Percentiles rank a stretch among this genome's conserved stretches.
Conservation (phyloP, 495 filamentous ascomycete genomes). For the Hypoxylon subgilvum region DNA sequence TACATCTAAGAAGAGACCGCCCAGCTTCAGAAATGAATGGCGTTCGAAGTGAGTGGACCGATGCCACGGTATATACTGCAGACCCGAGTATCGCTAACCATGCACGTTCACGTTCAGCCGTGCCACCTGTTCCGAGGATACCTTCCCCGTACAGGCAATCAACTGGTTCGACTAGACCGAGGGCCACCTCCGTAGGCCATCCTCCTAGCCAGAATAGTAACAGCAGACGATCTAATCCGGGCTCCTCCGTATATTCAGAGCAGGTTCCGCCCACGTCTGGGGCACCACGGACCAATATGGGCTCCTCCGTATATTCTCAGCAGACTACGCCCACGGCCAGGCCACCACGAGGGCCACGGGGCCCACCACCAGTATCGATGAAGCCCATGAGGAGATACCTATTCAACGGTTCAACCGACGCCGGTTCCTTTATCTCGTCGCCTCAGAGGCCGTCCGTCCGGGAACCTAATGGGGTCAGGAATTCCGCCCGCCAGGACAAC, state of each 20-base stretch:
- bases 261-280: not conserved
- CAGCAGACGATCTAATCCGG: not conserved
- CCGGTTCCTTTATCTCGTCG: no score
- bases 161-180: not conserved
- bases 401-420: no score
- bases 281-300: not conserved
- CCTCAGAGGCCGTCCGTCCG: no score
- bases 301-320: slow-evolving; percentile 7
- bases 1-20: slow-evolving; percentile 14
- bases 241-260: slow-evolving; percentile 8
- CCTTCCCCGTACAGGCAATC: slow-evolving; percentile 18
- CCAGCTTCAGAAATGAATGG: not conserved
- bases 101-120: not conserved
- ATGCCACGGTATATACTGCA: slow-evolving; percentile 27
- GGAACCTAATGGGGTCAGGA: no score
- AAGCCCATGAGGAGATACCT: no score
- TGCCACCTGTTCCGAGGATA: slow-evolving; percentile 24
- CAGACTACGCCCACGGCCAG: not conserved
- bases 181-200: not conserved
- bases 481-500: no score
- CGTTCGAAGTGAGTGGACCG: slow-evolving; percentile 24
- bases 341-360: not conserved
- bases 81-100: not conserved
- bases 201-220: not conserved
- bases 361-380: not conserved